phyloP scores from a whole-genome alignment of 805 yeast genomes.

The Starmerella bombi region DNA sequence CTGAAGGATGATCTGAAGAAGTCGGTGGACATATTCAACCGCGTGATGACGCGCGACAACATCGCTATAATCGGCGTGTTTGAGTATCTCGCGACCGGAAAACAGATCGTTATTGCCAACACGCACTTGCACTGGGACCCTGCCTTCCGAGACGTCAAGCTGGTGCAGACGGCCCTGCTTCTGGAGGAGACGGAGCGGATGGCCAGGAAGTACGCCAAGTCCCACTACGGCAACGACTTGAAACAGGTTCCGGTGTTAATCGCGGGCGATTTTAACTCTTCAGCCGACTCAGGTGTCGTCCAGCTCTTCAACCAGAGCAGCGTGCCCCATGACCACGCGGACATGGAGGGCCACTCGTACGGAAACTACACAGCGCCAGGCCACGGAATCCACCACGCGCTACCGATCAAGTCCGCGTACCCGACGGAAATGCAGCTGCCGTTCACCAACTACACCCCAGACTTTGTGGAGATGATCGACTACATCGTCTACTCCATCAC shows the following conservation, averaged over 20 bases:
- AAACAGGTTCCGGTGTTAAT: constrained; percentile 60
- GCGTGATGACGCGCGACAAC: constrained; percentile 92
- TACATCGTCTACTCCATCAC: constrained; percentile 89
- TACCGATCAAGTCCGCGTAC: constrained; percentile 76
- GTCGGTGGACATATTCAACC: constrained; percentile 86
- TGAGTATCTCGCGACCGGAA: constrained; percentile 60
- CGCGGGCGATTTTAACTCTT: constrained; percentile 94
- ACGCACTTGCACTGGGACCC: constrained; percentile 99
- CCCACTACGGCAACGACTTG: constrained; percentile 32
- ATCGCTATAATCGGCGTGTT: constrained; percentile 68
- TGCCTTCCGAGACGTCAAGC: constrained; percentile 84
- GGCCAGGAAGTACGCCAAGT: constrained; percentile 36
- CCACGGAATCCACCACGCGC: constrained; percentile 70
- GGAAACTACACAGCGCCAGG: constrained; percentile 64
- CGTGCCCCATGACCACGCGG: constrained; percentile 58
- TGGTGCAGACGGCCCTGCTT: constrained; percentile 86
- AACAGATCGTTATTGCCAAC: constrained; percentile 60
- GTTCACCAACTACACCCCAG: constrained; percentile 88
- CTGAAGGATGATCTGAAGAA: constrained; percentile 64
- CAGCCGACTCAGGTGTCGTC: constrained; percentile 77
- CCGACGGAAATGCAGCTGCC: constrained; percentile 77
- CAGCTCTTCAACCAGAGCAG: constrained; percentile 73
- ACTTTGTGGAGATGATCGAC: constrained; percentile 85
- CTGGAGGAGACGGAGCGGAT: constrained; percentile 72
- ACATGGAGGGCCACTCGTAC: constrained; percentile 74